Base-by-base conservation (phyloP, 1,284 basidiomycete species). In the Sphaerobolus stellatus region DNA sequence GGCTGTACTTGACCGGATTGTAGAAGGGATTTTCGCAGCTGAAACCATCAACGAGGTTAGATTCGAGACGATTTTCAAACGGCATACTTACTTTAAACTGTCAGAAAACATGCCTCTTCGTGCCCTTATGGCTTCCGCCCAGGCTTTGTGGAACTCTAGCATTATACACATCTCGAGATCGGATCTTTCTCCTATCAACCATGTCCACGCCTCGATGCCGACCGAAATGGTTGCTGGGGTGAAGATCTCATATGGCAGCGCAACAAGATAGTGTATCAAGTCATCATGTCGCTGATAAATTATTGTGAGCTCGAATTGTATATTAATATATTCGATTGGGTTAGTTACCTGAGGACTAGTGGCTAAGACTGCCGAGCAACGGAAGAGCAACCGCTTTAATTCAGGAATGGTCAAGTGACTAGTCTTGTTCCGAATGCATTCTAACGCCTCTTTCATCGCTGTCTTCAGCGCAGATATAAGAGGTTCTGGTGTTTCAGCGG, bases 121-220 rank as follows among this genome's bases (percentile, higher is more conserved):
- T 36, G 82, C 77, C 58, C 81, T 83, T 58, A 96, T 89, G 2
- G 90, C 92, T 57, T 82, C 79, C 38, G 86, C 80, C 97, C 97
- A 99, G 4, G 90, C 90, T 7, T 88, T 82, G 28, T 92, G 76
- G 53, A 99, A 83, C 66, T 98, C 94, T 11, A 85, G 79, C 78
- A 98, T 90, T 27, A 98, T 71, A 6, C 71, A 86, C 68, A 90
- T 77, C 67, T 89, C 85, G 24, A 84, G 76, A 53, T 84, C 81
- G 1, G 92, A 88, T 53, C 92, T 84, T 66, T 95, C 91, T 16
- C 92, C 86, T 48, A 98, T 91, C 0, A 98, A 78, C 96, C 95
- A 98, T 2, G 91, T 93, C 97, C 97, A 99, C 4, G 92, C 89
- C 67, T 98, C 94, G 48, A 94, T 88, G 1, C 93, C 95, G 1